Percentiles rank a stretch among this genome's conserved stretches.
phyloP scores from a whole-genome alignment of 139 green algal genomes.

The Chlamydomonas eustigma region DNA sequence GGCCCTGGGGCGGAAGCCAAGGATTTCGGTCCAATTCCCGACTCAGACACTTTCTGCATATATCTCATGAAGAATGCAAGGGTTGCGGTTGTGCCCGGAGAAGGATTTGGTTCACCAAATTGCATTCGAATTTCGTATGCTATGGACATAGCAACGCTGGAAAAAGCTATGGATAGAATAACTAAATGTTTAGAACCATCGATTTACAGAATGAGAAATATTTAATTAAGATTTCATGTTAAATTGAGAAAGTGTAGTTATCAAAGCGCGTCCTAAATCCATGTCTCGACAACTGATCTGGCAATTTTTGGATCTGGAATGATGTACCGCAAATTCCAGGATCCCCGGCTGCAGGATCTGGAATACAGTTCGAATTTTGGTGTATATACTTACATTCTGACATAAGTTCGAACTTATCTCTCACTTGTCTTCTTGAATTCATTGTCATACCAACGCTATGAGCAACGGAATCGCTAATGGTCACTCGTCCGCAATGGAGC shows the following conservation, averaged over 20 bases:
- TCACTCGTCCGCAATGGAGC: not conserved
- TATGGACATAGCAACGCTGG: slow-evolving; percentile 71
- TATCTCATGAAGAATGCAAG: slow-evolving; percentile 67
- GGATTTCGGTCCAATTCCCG: slow-evolving; percentile 69
- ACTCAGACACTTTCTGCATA: slow-evolving; percentile 80
- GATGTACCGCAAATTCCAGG: too few species aligned
- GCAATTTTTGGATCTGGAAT: too few species aligned
- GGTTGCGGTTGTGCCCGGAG: slow-evolving; percentile 89
- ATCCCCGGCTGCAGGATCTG: too few species aligned
- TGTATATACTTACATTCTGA: too few species aligned
- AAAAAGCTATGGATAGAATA: slow-evolving; percentile 75
- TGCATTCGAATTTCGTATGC: slow-evolving; percentile 95
- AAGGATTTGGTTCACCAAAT: slow-evolving; percentile 86
- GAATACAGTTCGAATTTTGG: too few species aligned
- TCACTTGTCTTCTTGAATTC: too few species aligned
- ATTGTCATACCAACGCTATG: too few species aligned
- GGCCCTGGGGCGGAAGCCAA: slow-evolving; percentile 47
- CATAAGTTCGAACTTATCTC: too few species aligned
- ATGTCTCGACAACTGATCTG: too few species aligned
- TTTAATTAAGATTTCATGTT: too few species aligned
- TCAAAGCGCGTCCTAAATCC: too few species aligned
- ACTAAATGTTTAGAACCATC: slow-evolving; percentile 51
- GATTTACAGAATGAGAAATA: slow-evolving; percentile 16
- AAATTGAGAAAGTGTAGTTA: too few species aligned
- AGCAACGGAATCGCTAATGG: not conserved